Base-by-base conservation (phyloP, 257 asterid species). In the Striga asiatica region DNA sequence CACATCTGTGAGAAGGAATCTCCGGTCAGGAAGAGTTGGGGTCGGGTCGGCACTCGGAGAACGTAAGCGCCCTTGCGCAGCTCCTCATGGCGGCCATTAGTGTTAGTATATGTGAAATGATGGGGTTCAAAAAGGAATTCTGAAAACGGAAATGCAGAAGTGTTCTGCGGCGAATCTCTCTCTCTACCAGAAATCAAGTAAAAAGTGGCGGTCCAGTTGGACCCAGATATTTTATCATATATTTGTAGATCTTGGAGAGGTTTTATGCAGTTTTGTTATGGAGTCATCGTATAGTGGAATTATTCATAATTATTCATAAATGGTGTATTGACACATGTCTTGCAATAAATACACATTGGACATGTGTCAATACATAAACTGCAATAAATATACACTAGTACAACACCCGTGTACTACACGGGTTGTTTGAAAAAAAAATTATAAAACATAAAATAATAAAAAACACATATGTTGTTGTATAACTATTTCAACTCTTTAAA, bases 81-180 rank as follows among this genome's bases (percentile, higher is more conserved):
- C 78, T 74, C 17, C 82, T 70, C 21, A 74, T 69, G 43, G 93
- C 89, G 27, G 93, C 89, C 95, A 85, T 84, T 66, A 39, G 54
- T 68, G 69, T 60, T 65, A 13, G 16, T 48, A 34, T 19, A n/a
- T 41, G 23, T 18, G 4, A 50, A 5, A 19, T 4, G 25, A 52
- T 49, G 20, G 66, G 66, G 32, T 35, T 43, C 12, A 42, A 25
- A 24, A 47, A 34, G 46, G 45, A 64, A 29, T 48, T 21, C 22
- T 16, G 3, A 19, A 18, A 28, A 25, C 19, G 14, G 34, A 27
- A 12, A 9, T 1, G 28, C 7, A n/a, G 13, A 37, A 3, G 43
- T 37, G 43, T 25, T 51, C 34, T 17, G 38, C 11, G 3, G 11
- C 13, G 12, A 3, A 32, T 1, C 18, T 14, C 27, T 52, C 58